Conservation (phyloP, 148 eudicot species). For the Rhododendron mucronatum region DNA sequence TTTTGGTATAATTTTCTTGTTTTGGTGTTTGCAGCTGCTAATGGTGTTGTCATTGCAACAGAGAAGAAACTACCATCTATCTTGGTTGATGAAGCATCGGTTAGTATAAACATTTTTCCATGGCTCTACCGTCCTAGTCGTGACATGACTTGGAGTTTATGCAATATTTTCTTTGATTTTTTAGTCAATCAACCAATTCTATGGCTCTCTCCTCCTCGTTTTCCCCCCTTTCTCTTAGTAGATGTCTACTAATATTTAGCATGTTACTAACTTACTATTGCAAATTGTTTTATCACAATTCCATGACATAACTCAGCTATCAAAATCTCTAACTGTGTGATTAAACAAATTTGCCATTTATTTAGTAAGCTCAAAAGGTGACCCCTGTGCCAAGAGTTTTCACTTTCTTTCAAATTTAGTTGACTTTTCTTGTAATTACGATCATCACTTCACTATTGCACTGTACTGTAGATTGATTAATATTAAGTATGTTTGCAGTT, state of each 20-base stretch:
- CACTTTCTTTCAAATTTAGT: not conserved
- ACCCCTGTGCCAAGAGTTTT: not conserved
- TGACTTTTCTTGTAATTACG: not conserved
- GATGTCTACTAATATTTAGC: not conserved
- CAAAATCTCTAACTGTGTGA: not conserved
- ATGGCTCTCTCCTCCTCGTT: not conserved
- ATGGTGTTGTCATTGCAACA: slow-evolving; percentile 97
- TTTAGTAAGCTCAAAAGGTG: not conserved
- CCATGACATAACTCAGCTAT: not conserved
- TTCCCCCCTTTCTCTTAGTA: not conserved
- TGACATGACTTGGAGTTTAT: not conserved
- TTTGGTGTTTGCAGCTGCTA: slow-evolving; percentile 68
- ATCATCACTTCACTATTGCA: not conserved
- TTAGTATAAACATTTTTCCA: slow-evolving; percentile 34
- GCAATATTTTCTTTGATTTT: not conserved
- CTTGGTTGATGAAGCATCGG: slow-evolving; percentile 88
- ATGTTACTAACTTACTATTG: not conserved
- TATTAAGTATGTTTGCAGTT: not conserved
- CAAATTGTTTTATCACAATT: not conserved
- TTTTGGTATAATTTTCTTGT: not conserved
- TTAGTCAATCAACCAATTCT: not conserved
- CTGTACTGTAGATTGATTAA: not conserved
- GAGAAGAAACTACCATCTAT: slow-evolving; percentile 94
- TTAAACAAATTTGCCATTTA: not conserved
- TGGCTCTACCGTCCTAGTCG: not conserved